A percentile compares a stretch with the other conserved stretches of the same genome.
Evolutionary conservation across 345 rosid species (phyloP).

Genomic region (Citrus sp.): DNA sequence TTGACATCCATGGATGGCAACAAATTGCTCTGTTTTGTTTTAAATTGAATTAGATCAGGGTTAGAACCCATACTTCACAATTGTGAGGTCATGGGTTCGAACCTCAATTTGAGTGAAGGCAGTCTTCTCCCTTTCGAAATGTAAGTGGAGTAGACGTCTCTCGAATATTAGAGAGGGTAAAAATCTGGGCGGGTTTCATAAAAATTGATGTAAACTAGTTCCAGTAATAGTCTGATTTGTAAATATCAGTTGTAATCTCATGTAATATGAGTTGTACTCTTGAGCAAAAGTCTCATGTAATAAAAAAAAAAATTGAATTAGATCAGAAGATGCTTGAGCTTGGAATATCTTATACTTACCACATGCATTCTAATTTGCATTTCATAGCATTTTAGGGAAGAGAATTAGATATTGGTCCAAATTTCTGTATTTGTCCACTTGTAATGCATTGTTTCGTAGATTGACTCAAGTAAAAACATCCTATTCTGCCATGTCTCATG

Average conservation of each 20-base stretch:
- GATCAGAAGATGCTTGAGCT: background rate
- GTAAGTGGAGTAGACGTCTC: too few relatives aligned
- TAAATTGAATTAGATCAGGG: background rate
- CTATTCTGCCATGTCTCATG: conserved; percentile 4
- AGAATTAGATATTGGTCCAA: background rate
- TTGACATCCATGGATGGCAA: background rate
- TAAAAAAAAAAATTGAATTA: background rate
- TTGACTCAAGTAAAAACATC: background rate
- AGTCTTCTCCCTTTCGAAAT: too few relatives aligned
- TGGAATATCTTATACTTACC: background rate
- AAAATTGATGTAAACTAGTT: too few relatives aligned
- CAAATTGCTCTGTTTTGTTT: background rate
- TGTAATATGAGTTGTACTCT: too few relatives aligned
- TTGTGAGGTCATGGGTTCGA: too few relatives aligned
- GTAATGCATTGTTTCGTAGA: background rate
- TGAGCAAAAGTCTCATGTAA: too few relatives aligned
- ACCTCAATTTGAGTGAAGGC: too few relatives aligned
- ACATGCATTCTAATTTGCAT: background rate
- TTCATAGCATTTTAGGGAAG: background rate
- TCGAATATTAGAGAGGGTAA: too few relatives aligned
- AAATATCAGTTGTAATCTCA: too few relatives aligned
- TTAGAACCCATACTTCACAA: too few relatives aligned
- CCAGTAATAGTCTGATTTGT: too few relatives aligned
- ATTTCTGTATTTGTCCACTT: background rate
- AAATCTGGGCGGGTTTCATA: too few relatives aligned